Base-by-base conservation (phyloP, 2,329 filamentous ascomycete species). In the Apiospora rasikravindrae region DNA sequence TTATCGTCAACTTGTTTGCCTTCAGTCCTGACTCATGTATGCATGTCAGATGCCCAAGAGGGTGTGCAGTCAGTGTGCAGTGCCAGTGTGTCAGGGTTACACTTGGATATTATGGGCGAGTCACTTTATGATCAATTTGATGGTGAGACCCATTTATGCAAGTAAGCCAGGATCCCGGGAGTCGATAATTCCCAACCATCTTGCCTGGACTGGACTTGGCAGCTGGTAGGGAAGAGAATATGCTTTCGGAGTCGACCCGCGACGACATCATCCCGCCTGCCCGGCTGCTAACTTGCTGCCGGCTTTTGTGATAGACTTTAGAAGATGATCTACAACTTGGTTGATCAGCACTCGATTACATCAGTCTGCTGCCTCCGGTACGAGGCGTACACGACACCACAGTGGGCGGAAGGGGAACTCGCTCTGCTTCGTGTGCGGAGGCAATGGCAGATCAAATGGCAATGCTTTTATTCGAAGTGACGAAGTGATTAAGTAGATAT, bases 31-130 rank as follows among this genome's bases (percentile, higher is more conserved):
- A 64, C 57, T 64, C 57, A 64, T 64, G 57, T 40, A 40, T 64
- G 57, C 57, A 64, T 64, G 57, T 64, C 57, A 64, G 57, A 64
- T 40, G 57, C 57, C n/a, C 33, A 64, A 40, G 57, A 64, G 57
- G 57, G 57, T 64, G 57, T 64, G 53, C 53, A 64, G 33, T 64
- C 53, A 64, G 8, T 19, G 53, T 37, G 57, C 40, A 64, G 57
- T 64, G 57, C 22, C 57, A 64, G 57, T 64, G 33, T 64, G 57
- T 40, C 57, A 64, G 57, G 57, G 57, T 64, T 64, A 64, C 57
- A 64, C 57, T 40, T 64, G 19, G 57, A 64, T 42, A 42, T 64
- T 40, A 37, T 64, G 57, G 33, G 57, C 57, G 57, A 64, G 57
- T 64, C 57, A 40, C 57, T 4, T 64, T 40, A n/a, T 40, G 57